A percentile compares a stretch with the other conserved stretches of the same genome.
Conservation (phyloP, 352 stramenopile species). For the Phytophthora tubulina region DNA sequence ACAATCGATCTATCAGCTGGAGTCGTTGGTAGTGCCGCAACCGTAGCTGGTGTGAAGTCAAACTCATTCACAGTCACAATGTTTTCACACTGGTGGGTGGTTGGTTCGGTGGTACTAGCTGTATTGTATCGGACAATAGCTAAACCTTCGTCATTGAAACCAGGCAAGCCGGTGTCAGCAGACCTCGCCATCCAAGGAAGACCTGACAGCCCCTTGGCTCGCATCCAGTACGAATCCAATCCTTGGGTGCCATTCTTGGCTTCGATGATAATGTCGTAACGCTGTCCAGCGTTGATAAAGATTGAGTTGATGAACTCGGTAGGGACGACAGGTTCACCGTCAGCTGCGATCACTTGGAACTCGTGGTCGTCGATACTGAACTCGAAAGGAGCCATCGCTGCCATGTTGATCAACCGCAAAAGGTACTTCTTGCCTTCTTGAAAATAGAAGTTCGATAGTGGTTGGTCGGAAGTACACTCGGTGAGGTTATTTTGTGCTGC, state of each 20-base stretch:
- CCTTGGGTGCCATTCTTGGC: slow-evolving; percentile 26
- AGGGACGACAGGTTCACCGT: slow-evolving; percentile 33
- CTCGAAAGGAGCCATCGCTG: slow-evolving; percentile 39
- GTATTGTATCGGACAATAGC: slow-evolving; percentile 36
- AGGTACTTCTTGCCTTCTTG: slow-evolving; percentile 33
- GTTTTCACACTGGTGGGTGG: slow-evolving; percentile 19
- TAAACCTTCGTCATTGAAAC: slow-evolving; percentile 40
- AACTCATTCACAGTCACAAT: slow-evolving; percentile 35
- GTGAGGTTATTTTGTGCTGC: slow-evolving; percentile 23
- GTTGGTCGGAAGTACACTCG: slow-evolving; percentile 21
- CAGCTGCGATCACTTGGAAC: slow-evolving; percentile 44
- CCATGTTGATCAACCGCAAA: slow-evolving; percentile 44
- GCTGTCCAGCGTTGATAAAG: slow-evolving; percentile 43
- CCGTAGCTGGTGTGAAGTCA: slow-evolving; percentile 23
- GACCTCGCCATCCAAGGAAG: slow-evolving; percentile 30
- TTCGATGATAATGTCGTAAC: slow-evolving; percentile 42
- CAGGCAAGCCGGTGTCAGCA: slow-evolving; percentile 7
- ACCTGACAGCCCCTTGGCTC: slow-evolving; percentile 30
- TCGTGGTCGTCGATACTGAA: slow-evolving; percentile 50
- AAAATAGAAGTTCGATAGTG: slow-evolving; percentile 34
- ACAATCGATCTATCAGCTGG: slow-evolving; percentile 35
- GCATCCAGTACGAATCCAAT: slow-evolving; percentile 43
- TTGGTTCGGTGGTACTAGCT: slow-evolving; percentile 21
- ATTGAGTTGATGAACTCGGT: slow-evolving; percentile 38
- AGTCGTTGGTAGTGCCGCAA: slow-evolving; percentile 13